A percentile compares a stretch with the other conserved stretches of the same genome.
Conservation (phyloP, 768 basidiomycete genomes). For the Lactifluus volemus region DNA sequence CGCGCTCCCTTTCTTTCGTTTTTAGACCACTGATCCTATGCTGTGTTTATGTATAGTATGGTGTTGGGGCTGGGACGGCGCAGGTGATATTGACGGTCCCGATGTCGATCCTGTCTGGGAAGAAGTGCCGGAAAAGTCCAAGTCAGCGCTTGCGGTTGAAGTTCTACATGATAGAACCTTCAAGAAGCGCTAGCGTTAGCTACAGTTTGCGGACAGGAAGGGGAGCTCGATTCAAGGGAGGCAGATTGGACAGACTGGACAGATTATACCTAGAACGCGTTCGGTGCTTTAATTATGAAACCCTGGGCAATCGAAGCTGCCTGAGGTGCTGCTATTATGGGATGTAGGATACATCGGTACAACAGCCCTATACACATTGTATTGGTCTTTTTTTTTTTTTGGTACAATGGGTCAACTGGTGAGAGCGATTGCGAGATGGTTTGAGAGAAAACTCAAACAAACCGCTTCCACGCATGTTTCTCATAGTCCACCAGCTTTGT, state of each 20-base stretch:
- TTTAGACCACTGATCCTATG: not conserved
- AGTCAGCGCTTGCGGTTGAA: slow-evolving; percentile 44
- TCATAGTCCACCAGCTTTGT: slow-evolving; percentile 59
- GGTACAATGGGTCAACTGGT: not conserved
- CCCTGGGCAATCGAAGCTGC: not conserved
- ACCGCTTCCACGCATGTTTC: slow-evolving; percentile 73
- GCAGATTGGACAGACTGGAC: not conserved
- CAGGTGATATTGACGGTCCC: slow-evolving; percentile 94
- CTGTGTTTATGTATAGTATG: slow-evolving; percentile 50
- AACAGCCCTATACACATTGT: not conserved
- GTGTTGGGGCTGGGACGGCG: slow-evolving; percentile 99
- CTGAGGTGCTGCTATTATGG: not conserved
- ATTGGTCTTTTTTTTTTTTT: not conserved
- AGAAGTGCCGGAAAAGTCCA: slow-evolving; percentile 59
- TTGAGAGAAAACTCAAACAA: slow-evolving; percentile 26
- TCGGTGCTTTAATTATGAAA: not conserved
- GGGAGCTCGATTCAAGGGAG: not conserved
- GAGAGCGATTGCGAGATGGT: not conserved
- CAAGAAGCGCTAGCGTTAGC: not conserved
- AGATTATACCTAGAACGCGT: not conserved
- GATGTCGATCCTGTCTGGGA: slow-evolving; percentile 99
- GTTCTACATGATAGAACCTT: slow-evolving; percentile 59
- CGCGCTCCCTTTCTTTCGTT: slow-evolving; percentile 25
- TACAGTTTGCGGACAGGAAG: not conserved
- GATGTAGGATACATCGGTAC: slow-evolving; percentile 7